Evolutionary conservation across 805 yeast species (phyloP).

Genomic region (Soucietia sequanensis): DNA sequence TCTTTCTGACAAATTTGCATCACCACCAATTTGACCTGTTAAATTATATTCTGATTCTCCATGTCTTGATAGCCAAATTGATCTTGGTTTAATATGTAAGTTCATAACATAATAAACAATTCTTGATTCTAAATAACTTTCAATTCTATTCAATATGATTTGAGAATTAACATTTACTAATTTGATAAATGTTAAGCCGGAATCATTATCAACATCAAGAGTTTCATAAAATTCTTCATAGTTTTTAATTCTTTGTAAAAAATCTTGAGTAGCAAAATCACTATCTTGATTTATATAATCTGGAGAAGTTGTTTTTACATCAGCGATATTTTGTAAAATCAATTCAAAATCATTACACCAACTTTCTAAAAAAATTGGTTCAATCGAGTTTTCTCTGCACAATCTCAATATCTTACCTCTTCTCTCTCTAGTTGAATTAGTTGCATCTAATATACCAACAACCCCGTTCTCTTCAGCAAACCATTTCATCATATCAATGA

Average conservation of each 20-base stretch:
- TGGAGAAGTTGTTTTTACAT: slow-evolving; percentile 84
- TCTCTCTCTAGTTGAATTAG: slow-evolving; percentile 77
- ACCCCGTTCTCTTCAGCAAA: slow-evolving; percentile 74
- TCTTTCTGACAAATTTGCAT: slow-evolving; percentile 78
- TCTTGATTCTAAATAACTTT: slow-evolving; percentile 84
- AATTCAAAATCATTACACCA: slow-evolving; percentile 83
- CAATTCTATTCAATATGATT: slow-evolving; percentile 82
- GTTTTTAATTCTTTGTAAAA: slow-evolving; percentile 66
- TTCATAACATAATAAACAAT: slow-evolving; percentile 96
- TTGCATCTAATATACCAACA: slow-evolving; percentile 93
- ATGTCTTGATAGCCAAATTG: slow-evolving; percentile 92
- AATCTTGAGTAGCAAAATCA: slow-evolving; percentile 70
- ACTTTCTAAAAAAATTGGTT: slow-evolving; percentile 90
- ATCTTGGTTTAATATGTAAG: slow-evolving; percentile 86
- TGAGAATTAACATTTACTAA: slow-evolving; percentile 85
- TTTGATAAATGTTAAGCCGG: slow-evolving; percentile 78
- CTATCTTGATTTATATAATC: slow-evolving; percentile 71
- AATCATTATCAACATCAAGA: slow-evolving; percentile 55
- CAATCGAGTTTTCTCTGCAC: slow-evolving; percentile 64
- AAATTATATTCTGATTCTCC: slow-evolving; percentile 93
- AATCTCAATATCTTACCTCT: slow-evolving; percentile 62
- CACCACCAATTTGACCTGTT: slow-evolving; percentile 96
- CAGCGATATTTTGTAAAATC: slow-evolving; percentile 74
- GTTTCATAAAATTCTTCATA: slow-evolving; percentile 80
- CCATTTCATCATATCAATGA: slow-evolving; percentile 84